Conservation (phyloP, 2,329 filamentous ascomycete genomes). For the Aureobasidium sp. region DNA sequence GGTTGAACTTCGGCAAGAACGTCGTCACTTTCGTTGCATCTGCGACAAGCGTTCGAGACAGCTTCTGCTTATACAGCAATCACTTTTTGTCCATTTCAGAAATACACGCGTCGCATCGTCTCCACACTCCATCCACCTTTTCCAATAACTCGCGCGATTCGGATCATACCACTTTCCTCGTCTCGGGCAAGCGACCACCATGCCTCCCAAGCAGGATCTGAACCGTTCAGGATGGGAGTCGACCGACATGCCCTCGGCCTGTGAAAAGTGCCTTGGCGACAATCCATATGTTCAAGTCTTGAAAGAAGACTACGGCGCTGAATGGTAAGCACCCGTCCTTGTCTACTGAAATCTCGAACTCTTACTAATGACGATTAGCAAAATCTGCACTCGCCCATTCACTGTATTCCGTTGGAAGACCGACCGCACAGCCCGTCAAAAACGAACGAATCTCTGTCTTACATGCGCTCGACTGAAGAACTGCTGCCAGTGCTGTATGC, state of each 20-base stretch:
- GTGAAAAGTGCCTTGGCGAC: slow-evolving; percentile 87
- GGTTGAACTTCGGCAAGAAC: slow-evolving; percentile 62
- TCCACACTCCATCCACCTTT: not conserved
- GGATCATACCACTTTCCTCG: not conserved
- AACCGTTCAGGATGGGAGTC: slow-evolving; percentile 96
- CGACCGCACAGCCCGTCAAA: slow-evolving; percentile 84
- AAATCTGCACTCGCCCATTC: slow-evolving; percentile 84
- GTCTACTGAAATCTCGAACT: too few relatives aligned
- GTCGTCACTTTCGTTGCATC: not conserved
- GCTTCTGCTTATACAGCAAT: slow-evolving; percentile 13
- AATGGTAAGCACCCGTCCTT: slow-evolving; percentile 31
- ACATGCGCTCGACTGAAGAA: slow-evolving; percentile 97
- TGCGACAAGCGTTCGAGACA: not conserved
- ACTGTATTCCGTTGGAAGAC: slow-evolving; percentile 94
- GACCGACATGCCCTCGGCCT: slow-evolving; percentile 81
- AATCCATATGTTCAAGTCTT: slow-evolving; percentile 99
- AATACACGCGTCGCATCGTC: not conserved
- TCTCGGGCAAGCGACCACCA: slow-evolving; percentile 30
- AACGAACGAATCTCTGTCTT: slow-evolving; percentile 89
- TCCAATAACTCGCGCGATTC: not conserved
- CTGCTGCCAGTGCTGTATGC: slow-evolving; percentile 98
- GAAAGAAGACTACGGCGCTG: slow-evolving; percentile 84
- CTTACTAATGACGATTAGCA: slow-evolving; percentile 24
- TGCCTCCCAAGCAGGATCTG: slow-evolving; percentile 88
- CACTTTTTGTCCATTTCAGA: not conserved